Conservation (phyloP, 495 filamentous ascomycete species). For the Cairneyella variabilis region DNA sequence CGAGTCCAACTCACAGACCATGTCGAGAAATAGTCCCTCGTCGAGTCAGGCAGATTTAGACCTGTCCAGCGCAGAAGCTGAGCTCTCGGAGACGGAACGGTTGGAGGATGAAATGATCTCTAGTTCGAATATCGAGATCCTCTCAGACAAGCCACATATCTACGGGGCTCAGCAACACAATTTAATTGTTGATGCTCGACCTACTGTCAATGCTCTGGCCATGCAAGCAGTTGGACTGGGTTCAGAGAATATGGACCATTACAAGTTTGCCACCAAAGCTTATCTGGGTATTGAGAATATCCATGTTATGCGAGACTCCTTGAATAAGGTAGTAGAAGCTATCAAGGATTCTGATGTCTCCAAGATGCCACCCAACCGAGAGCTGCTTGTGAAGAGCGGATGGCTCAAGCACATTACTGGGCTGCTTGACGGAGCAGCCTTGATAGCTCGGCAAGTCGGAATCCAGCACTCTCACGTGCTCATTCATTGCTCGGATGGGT, state of each 20-base stretch:
- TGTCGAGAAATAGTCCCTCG: conserved; percentile 51
- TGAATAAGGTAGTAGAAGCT: conserved; percentile 84
- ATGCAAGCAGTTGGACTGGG: conserved; percentile 95
- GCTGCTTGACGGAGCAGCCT: conserved; percentile 75
- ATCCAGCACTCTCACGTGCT: conserved; percentile 91
- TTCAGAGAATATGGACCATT: conserved; percentile 98
- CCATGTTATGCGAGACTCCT: conserved; percentile 93
- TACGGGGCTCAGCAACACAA: conserved; percentile 95
- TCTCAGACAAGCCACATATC: conserved; percentile 22
- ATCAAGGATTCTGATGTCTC: conserved; percentile 91
- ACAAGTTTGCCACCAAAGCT: conserved; percentile 84
- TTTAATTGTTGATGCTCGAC: conserved; percentile 93
- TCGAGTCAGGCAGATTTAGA: conserved; percentile 53
- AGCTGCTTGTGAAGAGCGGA: conserved; percentile 74
- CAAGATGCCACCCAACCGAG: conserved; percentile 76
- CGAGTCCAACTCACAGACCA: conserved; percentile 35
- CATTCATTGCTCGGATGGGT: conserved; percentile 97
- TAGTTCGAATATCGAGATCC: conserved; percentile 41
- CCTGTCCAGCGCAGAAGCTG: conserved; percentile 33
- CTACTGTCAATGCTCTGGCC: conserved; percentile 90
- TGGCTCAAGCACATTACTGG: conserved; percentile 91
- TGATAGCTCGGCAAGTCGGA: conserved; percentile 86
- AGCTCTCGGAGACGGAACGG: conserved; percentile 54
- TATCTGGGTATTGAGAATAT: conserved; percentile 99
- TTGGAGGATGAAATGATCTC: conserved; percentile 70